Evolutionary conservation across 257 asterid genomes (phyloP).

Genomic region (Ophiorrhiza pumila): DNA sequence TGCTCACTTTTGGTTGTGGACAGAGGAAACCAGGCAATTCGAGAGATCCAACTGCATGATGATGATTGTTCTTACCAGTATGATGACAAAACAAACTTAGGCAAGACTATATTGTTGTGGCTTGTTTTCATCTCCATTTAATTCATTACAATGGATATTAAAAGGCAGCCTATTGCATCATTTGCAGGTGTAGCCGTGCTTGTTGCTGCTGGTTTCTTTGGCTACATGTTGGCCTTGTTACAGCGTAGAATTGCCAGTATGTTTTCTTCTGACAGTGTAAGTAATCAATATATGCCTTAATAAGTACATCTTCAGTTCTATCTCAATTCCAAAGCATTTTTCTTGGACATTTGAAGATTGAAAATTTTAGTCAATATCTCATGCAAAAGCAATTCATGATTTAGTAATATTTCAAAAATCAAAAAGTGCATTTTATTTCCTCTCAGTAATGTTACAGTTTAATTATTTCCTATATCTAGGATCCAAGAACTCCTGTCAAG

Average conservation of each 20-base stretch:
- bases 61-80: conserved; percentile 63
- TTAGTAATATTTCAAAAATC: not conserved
- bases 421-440: not conserved
- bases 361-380: not conserved
- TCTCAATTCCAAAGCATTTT: not conserved
- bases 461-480: conserved; percentile 33
- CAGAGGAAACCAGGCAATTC: conserved; percentile 88
- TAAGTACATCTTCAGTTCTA: not conserved
- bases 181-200: conserved; percentile 80
- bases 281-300: conserved; percentile 25
- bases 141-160: not conserved
- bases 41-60: conserved; percentile 81
- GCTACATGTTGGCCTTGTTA: conserved; percentile 79
- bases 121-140: conserved; percentile 6
- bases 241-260: conserved; percentile 58
- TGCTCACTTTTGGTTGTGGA: conserved; percentile 84
- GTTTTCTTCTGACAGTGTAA: conserved; percentile 51
- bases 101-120: conserved; percentile 24
- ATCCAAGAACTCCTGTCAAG: conserved; percentile 37
- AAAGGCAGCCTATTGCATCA: not conserved
- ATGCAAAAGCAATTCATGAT: not conserved
- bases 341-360: not conserved
- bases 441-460: not conserved
- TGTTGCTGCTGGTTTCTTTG: conserved; percentile 72
- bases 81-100: conserved; percentile 61